Evolutionary conservation across 1,284 basidiomycete species (phyloP).

Genomic region (Inonotus hispidus): DNA sequence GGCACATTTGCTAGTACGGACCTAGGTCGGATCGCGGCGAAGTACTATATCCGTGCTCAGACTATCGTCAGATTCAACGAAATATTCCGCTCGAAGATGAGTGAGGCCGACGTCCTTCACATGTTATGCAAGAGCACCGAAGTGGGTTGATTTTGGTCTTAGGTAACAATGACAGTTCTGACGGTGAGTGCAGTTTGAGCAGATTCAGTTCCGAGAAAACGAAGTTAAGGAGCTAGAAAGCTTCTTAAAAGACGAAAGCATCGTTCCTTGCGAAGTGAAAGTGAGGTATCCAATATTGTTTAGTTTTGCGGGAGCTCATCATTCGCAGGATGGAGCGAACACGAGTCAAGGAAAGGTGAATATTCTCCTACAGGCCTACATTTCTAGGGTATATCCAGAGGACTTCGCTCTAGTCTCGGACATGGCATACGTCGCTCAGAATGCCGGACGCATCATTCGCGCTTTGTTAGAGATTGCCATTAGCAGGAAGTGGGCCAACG

Average conservation of each 20-base stretch:
- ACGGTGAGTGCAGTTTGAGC: constrained; percentile 70
- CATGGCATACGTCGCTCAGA: constrained; percentile 89
- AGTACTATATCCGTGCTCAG: constrained; percentile 88
- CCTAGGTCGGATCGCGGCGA: constrained; percentile 90
- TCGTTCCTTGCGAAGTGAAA: constrained; percentile 75
- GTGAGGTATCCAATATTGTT: constrained; percentile 33
- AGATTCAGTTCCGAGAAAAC: constrained; percentile 90
- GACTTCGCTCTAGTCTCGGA: constrained; percentile 98
- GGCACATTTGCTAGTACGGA: constrained; percentile 77
- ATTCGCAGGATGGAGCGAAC: constrained; percentile 62
- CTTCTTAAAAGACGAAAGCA: constrained; percentile 48
- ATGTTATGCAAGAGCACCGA: constrained; percentile 92
- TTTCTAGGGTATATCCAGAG: constrained; percentile 77
- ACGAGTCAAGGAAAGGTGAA: constrained; percentile 92
- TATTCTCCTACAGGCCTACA: constrained; percentile 89
- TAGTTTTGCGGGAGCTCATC: background rate
- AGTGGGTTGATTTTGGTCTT: constrained; percentile 34
- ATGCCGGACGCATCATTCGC: constrained; percentile 90
- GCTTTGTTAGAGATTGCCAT: constrained; percentile 93
- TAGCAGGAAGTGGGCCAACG: constrained; percentile 86
- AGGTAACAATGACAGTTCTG: background rate
- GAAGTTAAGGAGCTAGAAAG: constrained; percentile 82
- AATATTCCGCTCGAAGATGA: constrained; percentile 80
- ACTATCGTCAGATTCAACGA: constrained; percentile 91
- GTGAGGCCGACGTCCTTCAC: constrained; percentile 87